These are phyloP conservation scores for Galerina sulciceps DNA, from an alignment of 768 basidiomycete genomes.

Conservation along the genomic window DNA sequence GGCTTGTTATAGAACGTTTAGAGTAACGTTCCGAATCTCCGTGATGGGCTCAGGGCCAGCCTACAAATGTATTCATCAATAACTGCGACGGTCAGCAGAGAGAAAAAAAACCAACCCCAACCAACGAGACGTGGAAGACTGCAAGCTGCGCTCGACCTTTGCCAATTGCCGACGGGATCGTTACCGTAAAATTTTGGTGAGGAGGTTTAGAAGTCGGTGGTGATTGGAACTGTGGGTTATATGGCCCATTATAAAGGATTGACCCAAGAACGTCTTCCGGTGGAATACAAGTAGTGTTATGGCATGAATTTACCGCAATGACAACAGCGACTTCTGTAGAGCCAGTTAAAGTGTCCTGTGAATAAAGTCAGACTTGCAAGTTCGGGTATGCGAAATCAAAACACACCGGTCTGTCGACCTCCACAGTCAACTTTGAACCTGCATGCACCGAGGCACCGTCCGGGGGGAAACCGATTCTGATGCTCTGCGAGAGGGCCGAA, in stretches of 20 bases:
- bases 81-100: background rate
- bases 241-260: slow-evolving; percentile 53
- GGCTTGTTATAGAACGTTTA: slow-evolving; percentile 25
- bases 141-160: slow-evolving; percentile 38
- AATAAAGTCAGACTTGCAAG: background rate
- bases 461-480: slow-evolving; percentile 43
- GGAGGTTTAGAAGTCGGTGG: slow-evolving; percentile 32
- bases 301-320: slow-evolving; percentile 45
- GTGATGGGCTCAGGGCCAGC: slow-evolving; percentile 32
- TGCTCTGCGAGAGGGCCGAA: slow-evolving; percentile 43
- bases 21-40: slow-evolving; percentile 36
- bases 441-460: slow-evolving; percentile 34
- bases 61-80: slow-evolving; percentile 21
- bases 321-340: slow-evolving; percentile 50
- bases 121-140: slow-evolving; percentile 39
- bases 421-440: slow-evolving; percentile 44
- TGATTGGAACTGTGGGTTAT: slow-evolving; percentile 37
- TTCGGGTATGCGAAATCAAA: background rate
- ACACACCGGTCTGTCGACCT: slow-evolving; percentile 53
- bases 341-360: slow-evolving; percentile 38
- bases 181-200: slow-evolving; percentile 49
- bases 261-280: slow-evolving; percentile 36
- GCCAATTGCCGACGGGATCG: slow-evolving; percentile 32
- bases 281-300: slow-evolving; percentile 21
- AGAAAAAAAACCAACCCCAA: slow-evolving; percentile 39